Base-by-base conservation (phyloP, 768 basidiomycete genomes). In the Leccinum barrowsii region DNA sequence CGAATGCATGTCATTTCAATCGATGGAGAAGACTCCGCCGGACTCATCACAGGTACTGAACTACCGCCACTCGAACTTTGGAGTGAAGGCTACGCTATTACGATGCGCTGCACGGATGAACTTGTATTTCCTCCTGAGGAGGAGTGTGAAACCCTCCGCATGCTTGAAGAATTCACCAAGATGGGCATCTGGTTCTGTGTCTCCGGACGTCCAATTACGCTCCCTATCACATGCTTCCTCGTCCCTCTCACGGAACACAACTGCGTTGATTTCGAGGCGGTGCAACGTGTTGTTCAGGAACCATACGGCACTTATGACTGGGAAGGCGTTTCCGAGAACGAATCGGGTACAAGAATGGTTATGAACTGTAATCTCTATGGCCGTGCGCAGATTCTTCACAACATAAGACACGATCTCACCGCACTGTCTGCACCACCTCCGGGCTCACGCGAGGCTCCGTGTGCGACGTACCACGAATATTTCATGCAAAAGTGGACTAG, bases 131-230 rank as follows among this genome's bases (percentile, higher is more conserved):
- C 76, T 35, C 73, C 71, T 11, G 76, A 77, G 13, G 77, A 83
- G 3, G 82, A 85, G 54, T 70, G 70, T 59, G 69, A 76, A 51
- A 77, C 77, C 52, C 75, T 85, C 17, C 69, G 70, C 35, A 68
- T 80, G 42, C 83, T 94, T 75, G 76, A 84, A n/a, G 78, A 82
- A 37, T 92, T 82, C 69, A 92, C 87, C 52, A 80, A 74, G 63
- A 73, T 75, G 63, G 82, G 83, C 15, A 76, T 90, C 48, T 84
- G 80, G 78, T 82, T 80, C 72, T 82, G 82, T 63, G 79, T 86
- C 68, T 86, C 86, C 7, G 78, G 80, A 3, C 81, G 82, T 54
- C 83, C 83, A 0, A 74, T 87, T 60, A 64, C 72, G 21, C 72
- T 75, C 3, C 78, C 79, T 7, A 74, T 85, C 50, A 82, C 82